Evolutionary conservation across 768 basidiomycete species (phyloP).

Genomic region (Sarcodon sp.): DNA sequence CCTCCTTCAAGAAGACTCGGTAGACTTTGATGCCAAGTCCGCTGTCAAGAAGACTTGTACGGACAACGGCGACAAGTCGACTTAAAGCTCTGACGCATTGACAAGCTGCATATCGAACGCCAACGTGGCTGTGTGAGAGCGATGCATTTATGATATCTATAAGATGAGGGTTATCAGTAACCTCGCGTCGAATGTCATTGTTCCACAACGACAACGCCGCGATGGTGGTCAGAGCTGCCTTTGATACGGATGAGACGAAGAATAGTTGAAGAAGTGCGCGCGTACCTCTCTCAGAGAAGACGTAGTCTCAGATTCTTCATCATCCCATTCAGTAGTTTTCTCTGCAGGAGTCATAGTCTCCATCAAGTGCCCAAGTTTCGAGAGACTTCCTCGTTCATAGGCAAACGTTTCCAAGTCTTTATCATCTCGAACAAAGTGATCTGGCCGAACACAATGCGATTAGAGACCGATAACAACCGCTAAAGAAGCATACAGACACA

Average conservation of each 20-base stretch:
- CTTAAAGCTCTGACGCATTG: slow-evolving; percentile 76
- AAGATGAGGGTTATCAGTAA: slow-evolving; percentile 48
- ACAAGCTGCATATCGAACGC: slow-evolving; percentile 78
- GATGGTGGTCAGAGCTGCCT: slow-evolving; percentile 67
- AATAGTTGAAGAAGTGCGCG: neutral
- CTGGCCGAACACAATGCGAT: slow-evolving; percentile 16
- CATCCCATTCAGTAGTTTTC: slow-evolving; percentile 40
- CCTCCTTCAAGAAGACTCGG: slow-evolving; percentile 35
- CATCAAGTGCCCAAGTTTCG: slow-evolving; percentile 37
- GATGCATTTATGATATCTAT: slow-evolving; percentile 40
- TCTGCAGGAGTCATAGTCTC: slow-evolving; percentile 38
- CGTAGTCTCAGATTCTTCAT: slow-evolving; percentile 52
- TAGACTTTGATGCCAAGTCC: slow-evolving; percentile 67
- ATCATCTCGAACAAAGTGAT: slow-evolving; percentile 63
- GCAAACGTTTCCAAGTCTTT: slow-evolving; percentile 52
- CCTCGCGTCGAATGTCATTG: slow-evolving; percentile 55
- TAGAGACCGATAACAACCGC: neutral
- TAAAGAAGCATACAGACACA: slow-evolving; percentile 37
- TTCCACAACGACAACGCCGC: slow-evolving; percentile 63
- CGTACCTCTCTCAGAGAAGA: slow-evolving; percentile 53
- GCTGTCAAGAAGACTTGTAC: slow-evolving; percentile 78
- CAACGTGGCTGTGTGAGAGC: slow-evolving; percentile 49
- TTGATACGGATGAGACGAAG: neutral
- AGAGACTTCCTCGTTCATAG: slow-evolving; percentile 55
- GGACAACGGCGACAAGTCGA: slow-evolving; percentile 64